phyloP scores from a whole-genome alignment of 495 filamentous ascomycete species.

The Penicillium psychrofluorescens region DNA sequence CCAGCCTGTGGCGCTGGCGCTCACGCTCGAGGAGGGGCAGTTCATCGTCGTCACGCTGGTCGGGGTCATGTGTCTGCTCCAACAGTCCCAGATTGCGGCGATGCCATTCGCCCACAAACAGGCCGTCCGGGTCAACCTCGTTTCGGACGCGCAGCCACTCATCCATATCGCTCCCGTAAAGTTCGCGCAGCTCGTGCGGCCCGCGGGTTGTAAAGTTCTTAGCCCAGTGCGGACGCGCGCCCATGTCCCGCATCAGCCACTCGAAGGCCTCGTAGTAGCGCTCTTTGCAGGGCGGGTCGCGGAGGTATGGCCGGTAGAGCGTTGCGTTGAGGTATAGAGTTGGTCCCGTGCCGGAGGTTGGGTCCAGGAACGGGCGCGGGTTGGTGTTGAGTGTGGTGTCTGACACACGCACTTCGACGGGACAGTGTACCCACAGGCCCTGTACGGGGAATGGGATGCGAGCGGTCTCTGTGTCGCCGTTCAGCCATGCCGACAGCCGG shows the following conservation, averaged over 20 bases:
- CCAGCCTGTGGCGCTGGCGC: constrained; percentile 20
- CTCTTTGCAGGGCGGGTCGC: constrained; percentile 67
- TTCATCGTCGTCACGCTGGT: not conserved
- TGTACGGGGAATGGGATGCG: constrained; percentile 73
- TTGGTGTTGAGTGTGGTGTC: constrained; percentile 54
- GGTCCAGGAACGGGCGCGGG: constrained; percentile 74
- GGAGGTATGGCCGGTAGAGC: constrained; percentile 81
- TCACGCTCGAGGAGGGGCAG: constrained; percentile 43
- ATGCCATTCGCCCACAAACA: constrained; percentile 93
- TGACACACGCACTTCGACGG: constrained; percentile 84
- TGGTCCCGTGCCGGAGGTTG: constrained; percentile 54
- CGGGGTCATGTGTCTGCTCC: constrained; percentile 4
- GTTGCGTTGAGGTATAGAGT: constrained; percentile 95
- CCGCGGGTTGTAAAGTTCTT: constrained; percentile 73
- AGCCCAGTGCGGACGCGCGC: constrained; percentile 92
- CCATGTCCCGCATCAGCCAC: constrained; percentile 87
- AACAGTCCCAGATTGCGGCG: constrained; percentile 55
- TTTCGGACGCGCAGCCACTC: constrained; percentile 62
- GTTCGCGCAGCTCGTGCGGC: constrained; percentile 32
- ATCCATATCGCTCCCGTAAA: constrained; percentile 50
- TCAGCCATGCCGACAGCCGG: constrained; percentile 79
- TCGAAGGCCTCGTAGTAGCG: constrained; percentile 94
- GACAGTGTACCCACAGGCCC: constrained; percentile 83
- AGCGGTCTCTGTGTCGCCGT: constrained; percentile 48
- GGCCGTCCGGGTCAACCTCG: constrained; percentile 76